Base-by-base conservation (phyloP, 208 protist species). In the Leishmania lainsoni region DNA sequence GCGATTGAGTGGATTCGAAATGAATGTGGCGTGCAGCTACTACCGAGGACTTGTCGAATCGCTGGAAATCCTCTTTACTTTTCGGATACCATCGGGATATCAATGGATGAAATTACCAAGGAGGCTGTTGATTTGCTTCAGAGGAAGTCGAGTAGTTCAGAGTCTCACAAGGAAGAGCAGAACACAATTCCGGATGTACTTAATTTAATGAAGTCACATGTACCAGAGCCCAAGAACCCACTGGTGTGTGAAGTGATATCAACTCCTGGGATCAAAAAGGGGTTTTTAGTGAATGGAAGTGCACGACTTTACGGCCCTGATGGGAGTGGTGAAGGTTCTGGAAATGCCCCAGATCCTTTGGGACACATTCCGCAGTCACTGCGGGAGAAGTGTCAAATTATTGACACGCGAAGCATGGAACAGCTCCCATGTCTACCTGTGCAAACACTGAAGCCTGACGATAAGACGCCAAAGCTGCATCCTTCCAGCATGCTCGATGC, bases 1-100 rank as follows among this genome's bases (percentile, higher is more conserved):
- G 82, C 90, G 2, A 69, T 96, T 48, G 91, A 96, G 35, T 98
- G 94, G 94, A 86, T 98, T 58, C 80, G 88, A 75, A 88, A 89
- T 54, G 94, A 98, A 65, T 92, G 84, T 66, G 94, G 94, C 22
- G 77, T 95, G 12, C 75, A 79, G 56, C 63, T 98, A 20, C 61
- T 89, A 35, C 77, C 73, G 56, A 59, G 78, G 22, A 83, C 78
- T 29, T 96, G 92, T 78, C 83, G 32, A 12, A 75, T 95, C 61
- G 59, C 93, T 42, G 79, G 86, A 35, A 76, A 78, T 12, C 86
- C 81, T 42, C 87, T 86, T 76, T 95, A 92, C 70, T 86, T 81
- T 58, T 42, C 65, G 0, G 76, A 73, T 51, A 58, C 56, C n/a
- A 42, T 68, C 17, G 48, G 35, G 9, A 58, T 52, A 17, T 5